Percentiles rank a stretch among this genome's conserved stretches.
These are phyloP conservation scores for Ustulina deusta DNA, from an alignment of 2,329 filamentous ascomycete genomes.

Conservation along the genomic window DNA sequence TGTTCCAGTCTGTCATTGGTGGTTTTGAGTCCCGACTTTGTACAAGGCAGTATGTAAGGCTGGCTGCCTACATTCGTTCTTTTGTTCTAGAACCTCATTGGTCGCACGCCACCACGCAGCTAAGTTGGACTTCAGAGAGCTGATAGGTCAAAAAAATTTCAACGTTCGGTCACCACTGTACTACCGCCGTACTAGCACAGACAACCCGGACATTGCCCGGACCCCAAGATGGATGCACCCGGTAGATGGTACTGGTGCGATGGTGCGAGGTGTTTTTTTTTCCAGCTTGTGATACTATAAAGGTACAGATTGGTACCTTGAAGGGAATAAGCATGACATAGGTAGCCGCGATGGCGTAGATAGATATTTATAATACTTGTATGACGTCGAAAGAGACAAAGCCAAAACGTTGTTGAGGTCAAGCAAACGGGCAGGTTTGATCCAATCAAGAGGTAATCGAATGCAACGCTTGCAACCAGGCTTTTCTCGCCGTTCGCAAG, in stretches of 20 bases:
- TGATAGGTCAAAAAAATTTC: not conserved
- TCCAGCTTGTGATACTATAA: not conserved
- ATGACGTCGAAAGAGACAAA: constrained; percentile 14
- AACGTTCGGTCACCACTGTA: not conserved
- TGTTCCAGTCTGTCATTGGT: constrained; percentile 17
- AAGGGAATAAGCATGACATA: constrained; percentile 3
- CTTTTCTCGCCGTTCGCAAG: too few relatives aligned
- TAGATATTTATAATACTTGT: not conserved
- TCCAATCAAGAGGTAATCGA: not conserved
- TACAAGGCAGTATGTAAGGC: constrained; percentile 19
- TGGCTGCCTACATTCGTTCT: not conserved
- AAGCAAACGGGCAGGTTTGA: constrained; percentile 1
- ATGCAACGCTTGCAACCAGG: not conserved
- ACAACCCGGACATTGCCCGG: not conserved
- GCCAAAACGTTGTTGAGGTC: not conserved
- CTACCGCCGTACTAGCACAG: too few relatives aligned
- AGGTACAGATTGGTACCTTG: not conserved
- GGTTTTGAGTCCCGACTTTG: not conserved
- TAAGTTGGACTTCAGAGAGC: not conserved
- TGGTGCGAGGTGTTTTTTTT: not conserved
- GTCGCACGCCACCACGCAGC: not conserved
- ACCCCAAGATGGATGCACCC: not conserved
- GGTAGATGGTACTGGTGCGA: not conserved
- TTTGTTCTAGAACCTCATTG: not conserved
- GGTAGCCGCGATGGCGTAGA: not conserved